These are phyloP conservation scores for Mortierella sp. DNA, from an alignment of 371 early-diverging fungal species.

Conservation along the genomic window DNA sequence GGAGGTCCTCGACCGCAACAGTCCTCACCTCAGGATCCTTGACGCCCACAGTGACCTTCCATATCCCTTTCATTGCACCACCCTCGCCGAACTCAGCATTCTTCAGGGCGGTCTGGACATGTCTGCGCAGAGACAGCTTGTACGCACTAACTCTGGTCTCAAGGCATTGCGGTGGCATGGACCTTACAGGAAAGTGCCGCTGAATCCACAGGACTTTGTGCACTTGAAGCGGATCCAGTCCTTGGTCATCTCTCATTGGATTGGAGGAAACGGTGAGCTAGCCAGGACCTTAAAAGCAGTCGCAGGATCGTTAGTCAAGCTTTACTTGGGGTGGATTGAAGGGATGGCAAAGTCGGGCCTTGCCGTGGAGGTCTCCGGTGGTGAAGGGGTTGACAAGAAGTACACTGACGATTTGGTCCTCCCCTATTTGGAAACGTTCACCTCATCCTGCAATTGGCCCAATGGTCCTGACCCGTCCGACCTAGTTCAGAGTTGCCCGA, in stretches of 20 bases:
- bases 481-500: background rate
- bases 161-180: background rate
- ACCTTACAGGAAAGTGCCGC: background rate
- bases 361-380: background rate
- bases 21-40: background rate
- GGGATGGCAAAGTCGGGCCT: background rate
- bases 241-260: background rate
- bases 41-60: background rate
- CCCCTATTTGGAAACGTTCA: background rate
- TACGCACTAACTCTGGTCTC: background rate
- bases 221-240: background rate
- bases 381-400: background rate
- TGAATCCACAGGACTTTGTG: background rate
- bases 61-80: background rate
- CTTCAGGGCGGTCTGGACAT: background rate
- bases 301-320: background rate
- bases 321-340: background rate
- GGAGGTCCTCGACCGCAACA: background rate
- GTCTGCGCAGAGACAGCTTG: background rate
- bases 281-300: background rate
- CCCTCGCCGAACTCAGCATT: background rate
- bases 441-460: background rate
- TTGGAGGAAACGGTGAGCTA: background rate
- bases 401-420: background rate
- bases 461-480: background rate